Evolutionary conservation across 371 early-diverging fungal species (phyloP), one percentile per base, ranked within the genome.

Genomic region (Saksenaea vasiformis): DNA sequence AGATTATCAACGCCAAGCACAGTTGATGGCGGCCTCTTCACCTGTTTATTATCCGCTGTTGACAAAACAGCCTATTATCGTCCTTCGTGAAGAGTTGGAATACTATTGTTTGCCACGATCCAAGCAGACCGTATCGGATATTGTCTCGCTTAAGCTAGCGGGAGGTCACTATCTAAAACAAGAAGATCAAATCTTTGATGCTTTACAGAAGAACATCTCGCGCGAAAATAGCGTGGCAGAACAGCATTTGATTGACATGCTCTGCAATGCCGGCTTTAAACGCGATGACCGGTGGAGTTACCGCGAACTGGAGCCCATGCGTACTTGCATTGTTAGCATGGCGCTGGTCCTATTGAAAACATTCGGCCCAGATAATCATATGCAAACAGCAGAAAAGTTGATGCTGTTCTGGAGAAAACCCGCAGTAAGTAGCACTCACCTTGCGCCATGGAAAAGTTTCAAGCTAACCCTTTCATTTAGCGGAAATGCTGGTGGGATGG

Each of bases 401-500:
- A 65, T 92, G 36, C 73, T 93, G 58, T 92, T 93, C 59, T 93
- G 90, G 90, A 88, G 91, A 78, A 93, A 92, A 66, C 92, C 93
- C 24, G 93, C 93, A 13, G 90, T 90, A 87, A 67, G 79, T 69
- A 26, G 4, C 7, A 9, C 9, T 58, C n/a, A n/a, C n/a, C n/a
- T n/a, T n/a, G n/a, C n/a, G n/a, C n/a, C n/a, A n/a, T n/a, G n/a
- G n/a, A n/a, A n/a, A n/a, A n/a, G 13, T 13, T 47, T 36, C 17
- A 28, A 17, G n/a, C 44, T 60, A 38, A 44, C 44, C 31, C 37
- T 64, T 39, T 15, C 60, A 39, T 56, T 43, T 73, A 87, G 87
- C 79, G 91, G 67, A 91, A 91, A 76, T 91, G 91, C 75, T 91
- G 93, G 93, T 93, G 93, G 93, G 92, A 93, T 72, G 91, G 91